Percentiles rank a stretch among this genome's conserved stretches.
Conservation (phyloP, 495 filamentous ascomycete genomes). For the Platismatia glauca region DNA sequence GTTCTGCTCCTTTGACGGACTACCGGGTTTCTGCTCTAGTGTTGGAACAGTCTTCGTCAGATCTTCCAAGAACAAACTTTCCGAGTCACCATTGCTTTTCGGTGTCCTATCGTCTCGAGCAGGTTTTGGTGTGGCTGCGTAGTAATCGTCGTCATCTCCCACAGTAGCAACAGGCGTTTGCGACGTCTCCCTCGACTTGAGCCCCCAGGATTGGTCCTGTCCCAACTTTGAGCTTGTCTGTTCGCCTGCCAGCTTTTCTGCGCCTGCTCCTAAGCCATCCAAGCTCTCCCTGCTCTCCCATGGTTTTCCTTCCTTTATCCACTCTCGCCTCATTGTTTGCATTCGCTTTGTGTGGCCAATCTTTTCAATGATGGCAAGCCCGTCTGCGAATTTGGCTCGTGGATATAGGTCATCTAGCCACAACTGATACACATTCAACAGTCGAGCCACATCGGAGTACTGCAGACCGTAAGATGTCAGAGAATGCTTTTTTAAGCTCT, state of each 20-base stretch:
- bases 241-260: background rate
- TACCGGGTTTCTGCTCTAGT: background rate
- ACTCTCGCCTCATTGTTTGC: slow-evolving; percentile 65
- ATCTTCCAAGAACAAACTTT: slow-evolving; percentile 21
- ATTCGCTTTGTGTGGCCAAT: slow-evolving; percentile 71
- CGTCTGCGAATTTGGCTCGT: slow-evolving; percentile 87
- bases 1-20: slow-evolving; percentile 15
- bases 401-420: slow-evolving; percentile 97
- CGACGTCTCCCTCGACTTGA: background rate
- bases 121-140: slow-evolving; percentile 6
- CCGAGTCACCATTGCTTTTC: slow-evolving; percentile 6
- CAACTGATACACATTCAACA: slow-evolving; percentile 86
- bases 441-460: slow-evolving; percentile 75
- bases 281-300: background rate
- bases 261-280: background rate
- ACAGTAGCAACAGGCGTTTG: background rate
- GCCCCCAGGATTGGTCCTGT: background rate
- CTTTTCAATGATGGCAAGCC: slow-evolving; percentile 86
- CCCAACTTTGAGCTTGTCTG: background rate
- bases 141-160: slow-evolving; percentile 10
- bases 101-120: background rate
- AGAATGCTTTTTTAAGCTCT: slow-evolving; percentile 9
- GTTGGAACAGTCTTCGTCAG: slow-evolving; percentile 11
- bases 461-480: slow-evolving; percentile 29
- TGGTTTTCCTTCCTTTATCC: slow-evolving; percentile 70